A percentile compares a stretch with the other conserved stretches of the same genome.
Conservation (phyloP, 495 filamentous ascomycete genomes). For the Penicillium salamii region DNA sequence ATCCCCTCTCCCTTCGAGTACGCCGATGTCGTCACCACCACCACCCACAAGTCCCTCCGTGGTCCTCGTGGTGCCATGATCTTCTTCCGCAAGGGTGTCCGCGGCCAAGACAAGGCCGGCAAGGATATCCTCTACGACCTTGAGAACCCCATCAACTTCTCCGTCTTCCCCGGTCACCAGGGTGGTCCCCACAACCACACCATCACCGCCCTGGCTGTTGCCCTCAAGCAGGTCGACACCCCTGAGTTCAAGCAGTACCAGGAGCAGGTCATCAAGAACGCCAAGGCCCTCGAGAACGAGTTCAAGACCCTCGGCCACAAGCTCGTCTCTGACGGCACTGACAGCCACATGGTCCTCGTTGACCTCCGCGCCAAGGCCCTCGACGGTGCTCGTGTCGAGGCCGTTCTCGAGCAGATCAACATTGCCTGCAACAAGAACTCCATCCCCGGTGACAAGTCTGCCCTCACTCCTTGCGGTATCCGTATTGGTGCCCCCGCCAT, state of each 20-base stretch:
- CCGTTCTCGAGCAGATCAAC: slow-evolving; percentile 95
- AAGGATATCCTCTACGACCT: slow-evolving; percentile 93
- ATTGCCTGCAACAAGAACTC: slow-evolving; percentile 99
- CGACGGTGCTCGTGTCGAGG: slow-evolving; percentile 95
- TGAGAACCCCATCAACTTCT: slow-evolving; percentile 96
- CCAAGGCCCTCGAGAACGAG: slow-evolving; percentile 71
- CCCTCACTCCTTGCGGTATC: slow-evolving; percentile 89
- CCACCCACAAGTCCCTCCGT: slow-evolving; percentile 98
- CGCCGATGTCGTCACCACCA: slow-evolving; percentile 97
- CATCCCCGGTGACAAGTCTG: slow-evolving; percentile 96
- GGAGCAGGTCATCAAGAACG: slow-evolving; percentile 86
- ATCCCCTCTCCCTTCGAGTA: slow-evolving; percentile 93
- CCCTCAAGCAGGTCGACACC: slow-evolving; percentile 88
- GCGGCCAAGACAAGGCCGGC: slow-evolving; percentile 83
- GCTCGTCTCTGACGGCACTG: slow-evolving; percentile 93
- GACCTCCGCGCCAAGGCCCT: slow-evolving; percentile 77
- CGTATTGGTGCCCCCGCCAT: slow-evolving; percentile 96
- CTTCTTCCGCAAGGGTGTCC: slow-evolving; percentile 97
- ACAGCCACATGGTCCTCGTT: slow-evolving; percentile 97
- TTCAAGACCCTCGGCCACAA: slow-evolving; percentile 81
- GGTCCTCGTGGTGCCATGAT: slow-evolving; percentile 99
- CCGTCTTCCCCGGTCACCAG: slow-evolving; percentile 99
- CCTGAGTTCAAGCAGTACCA: slow-evolving; percentile 98
- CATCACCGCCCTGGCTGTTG: slow-evolving; percentile 96
- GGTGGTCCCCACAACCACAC: slow-evolving; percentile 99